Evolutionary conservation across 371 early-diverging fungal species (phyloP).

Genomic region (Mortierella polycephala): DNA sequence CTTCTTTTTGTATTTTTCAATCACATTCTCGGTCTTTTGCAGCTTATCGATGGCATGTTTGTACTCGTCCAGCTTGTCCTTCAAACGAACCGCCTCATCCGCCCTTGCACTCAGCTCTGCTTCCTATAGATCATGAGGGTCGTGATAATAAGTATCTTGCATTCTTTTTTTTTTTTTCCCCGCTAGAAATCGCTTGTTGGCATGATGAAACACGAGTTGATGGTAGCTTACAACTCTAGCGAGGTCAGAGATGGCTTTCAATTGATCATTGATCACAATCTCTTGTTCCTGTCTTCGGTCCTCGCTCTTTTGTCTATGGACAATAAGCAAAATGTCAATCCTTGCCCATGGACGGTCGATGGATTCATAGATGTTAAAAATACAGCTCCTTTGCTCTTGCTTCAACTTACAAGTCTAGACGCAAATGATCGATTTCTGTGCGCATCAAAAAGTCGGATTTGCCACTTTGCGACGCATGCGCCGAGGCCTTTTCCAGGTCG

Average conservation of each 20-base stretch:
- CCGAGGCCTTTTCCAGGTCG: constrained; percentile 76
- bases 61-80: constrained; percentile 92
- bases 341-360: too few relatives aligned
- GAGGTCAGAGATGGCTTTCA: constrained; percentile 70
- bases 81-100: constrained; percentile 76
- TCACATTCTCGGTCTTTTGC: constrained; percentile 90
- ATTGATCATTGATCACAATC: constrained; percentile 67
- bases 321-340: too few relatives aligned
- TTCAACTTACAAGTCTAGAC: constrained; percentile 78
- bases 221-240: constrained; percentile 54
- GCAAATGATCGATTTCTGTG: constrained; percentile 88
- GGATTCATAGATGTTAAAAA: constrained; percentile 1
- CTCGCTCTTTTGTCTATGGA: constrained; percentile 78
- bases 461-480: constrained; percentile 80
- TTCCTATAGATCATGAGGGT: constrained; percentile 51
- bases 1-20: constrained; percentile 95
- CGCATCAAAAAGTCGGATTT: constrained; percentile 85
- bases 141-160: neutral
- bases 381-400: neutral
- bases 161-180: constrained; percentile 60
- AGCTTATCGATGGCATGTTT: constrained; percentile 88
- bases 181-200: too few relatives aligned
- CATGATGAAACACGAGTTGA: too few relatives aligned
- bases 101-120: constrained; percentile 67
- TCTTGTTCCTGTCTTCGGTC: constrained; percentile 80